phyloP scores from a whole-genome alignment of 2,329 filamentous ascomycete genomes.

The Alternaria viburni region DNA sequence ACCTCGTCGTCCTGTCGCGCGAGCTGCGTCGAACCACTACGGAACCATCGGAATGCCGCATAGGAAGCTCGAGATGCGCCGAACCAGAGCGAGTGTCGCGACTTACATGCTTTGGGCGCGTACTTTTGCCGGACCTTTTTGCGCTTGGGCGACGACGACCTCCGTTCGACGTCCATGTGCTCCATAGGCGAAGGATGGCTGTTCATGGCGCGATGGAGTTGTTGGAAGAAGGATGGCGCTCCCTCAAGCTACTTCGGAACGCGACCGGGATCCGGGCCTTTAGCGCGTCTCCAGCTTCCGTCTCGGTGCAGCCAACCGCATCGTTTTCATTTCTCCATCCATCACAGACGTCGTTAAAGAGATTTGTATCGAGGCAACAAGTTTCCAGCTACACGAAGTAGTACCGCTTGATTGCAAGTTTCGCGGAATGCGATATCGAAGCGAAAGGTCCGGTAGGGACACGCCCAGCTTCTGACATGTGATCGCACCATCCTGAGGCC shows the following conservation, averaged over 20 bases:
- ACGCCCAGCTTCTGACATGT: neutral
- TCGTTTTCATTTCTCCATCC: neutral
- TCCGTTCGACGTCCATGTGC: constrained; percentile 27
- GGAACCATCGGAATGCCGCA: constrained; percentile 37
- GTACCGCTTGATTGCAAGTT: rapidly evolving
- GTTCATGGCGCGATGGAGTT: constrained; percentile 31
- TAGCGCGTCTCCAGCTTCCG: neutral
- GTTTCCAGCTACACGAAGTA: rapidly evolving
- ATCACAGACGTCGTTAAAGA: neutral
- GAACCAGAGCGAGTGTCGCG: constrained; percentile 3
- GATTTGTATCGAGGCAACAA: neutral
- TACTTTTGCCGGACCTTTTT: constrained; percentile 48
- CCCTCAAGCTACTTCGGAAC: constrained; percentile 22
- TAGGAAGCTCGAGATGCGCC: constrained; percentile 4
- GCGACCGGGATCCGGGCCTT: constrained; percentile 15
- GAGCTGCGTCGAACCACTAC: constrained; percentile 9
- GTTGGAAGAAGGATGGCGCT: constrained; percentile 21
- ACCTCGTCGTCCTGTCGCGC: neutral
- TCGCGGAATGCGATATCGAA: neutral
- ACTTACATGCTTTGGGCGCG: constrained; percentile 45
- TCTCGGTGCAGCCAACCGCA: neutral
- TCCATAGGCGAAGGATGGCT: constrained; percentile 21
- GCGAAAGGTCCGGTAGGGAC: neutral
- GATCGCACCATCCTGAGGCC: neutral
- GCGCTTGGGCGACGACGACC: constrained; percentile 40